These are phyloP conservation scores for Limnanthes douglasii DNA, from an alignment of 345 rosid species.

Conservation along the genomic window DNA sequence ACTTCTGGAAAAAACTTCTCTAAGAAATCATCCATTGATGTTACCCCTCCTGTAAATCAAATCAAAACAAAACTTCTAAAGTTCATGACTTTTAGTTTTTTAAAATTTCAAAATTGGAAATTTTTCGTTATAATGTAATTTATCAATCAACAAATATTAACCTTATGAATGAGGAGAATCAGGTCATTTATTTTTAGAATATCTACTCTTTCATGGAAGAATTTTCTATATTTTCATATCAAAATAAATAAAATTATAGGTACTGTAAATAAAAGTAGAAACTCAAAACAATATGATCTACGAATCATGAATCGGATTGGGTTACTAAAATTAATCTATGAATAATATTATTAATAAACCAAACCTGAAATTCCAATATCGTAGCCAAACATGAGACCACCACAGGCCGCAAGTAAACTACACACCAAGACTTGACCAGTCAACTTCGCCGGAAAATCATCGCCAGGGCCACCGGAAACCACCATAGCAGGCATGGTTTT, in stretches of 20 bases:
- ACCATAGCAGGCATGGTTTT: constrained; percentile 17
- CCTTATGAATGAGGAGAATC: no score
- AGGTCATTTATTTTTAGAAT: no score
- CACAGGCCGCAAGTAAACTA: constrained; percentile 28
- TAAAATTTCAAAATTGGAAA: no score
- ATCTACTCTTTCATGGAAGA: no score
- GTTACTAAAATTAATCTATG: no score
- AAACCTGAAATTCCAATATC: constrained; percentile 47
- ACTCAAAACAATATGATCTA: neutral
- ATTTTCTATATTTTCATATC: no score
- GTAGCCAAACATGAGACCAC: constrained; percentile 54
- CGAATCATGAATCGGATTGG: no score
- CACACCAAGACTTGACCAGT: constrained; percentile 16
- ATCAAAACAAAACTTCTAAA: no score
- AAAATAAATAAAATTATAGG: neutral
- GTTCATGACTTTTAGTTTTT: no score
- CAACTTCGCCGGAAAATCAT: constrained; percentile 18
- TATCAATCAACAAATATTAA: no score
- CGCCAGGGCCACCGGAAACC: constrained; percentile 7
- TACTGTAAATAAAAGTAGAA: neutral
- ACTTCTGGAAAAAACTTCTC: constrained; percentile 31
- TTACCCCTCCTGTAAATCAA: constrained; percentile 49
- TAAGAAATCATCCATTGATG: constrained; percentile 53
- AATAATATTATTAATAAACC: no score
- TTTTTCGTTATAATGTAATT: no score